These are phyloP conservation scores for Heliosperma pusillum DNA, from an alignment of 148 eudicot genomes.

Conservation along the genomic window DNA sequence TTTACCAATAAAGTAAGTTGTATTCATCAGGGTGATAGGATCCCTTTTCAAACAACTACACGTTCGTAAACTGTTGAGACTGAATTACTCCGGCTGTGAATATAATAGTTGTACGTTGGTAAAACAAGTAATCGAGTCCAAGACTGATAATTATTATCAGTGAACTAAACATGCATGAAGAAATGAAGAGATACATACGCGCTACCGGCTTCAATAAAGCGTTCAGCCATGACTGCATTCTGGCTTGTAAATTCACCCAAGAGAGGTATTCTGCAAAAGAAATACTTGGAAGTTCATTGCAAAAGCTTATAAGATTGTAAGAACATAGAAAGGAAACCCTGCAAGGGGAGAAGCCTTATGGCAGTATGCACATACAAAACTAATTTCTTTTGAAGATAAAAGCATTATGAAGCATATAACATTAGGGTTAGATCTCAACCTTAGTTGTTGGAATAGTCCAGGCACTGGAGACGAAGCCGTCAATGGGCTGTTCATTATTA, in stretches of 20 bases:
- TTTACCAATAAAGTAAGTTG: no score
- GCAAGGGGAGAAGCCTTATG: neutral
- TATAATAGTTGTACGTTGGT: no score
- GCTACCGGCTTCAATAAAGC: conserved; percentile 99
- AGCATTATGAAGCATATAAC: neutral
- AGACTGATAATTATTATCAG: neutral
- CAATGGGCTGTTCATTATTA: conserved; percentile 77
- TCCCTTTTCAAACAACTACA: no score
- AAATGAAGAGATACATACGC: conserved; percentile 76
- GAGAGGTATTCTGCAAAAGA: conserved; percentile 62
- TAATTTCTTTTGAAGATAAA: neutral
- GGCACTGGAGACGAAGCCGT: conserved; percentile 88
- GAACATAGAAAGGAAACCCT: neutral
- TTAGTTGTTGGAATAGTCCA: conserved; percentile 93
- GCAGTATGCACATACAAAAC: neutral
- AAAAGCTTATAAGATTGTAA: neutral
- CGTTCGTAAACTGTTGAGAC: no score
- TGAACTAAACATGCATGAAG: conserved; percentile 2
- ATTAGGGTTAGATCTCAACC: conserved; percentile 38
- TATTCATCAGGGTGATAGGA: no score
- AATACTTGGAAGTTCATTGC: conserved; percentile 5
- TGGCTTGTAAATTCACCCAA: conserved; percentile 94
- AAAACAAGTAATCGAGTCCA: neutral
- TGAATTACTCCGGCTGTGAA: no score
- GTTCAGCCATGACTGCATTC: conserved; percentile 92